Evolutionary conservation across 148 eudicot genomes (phyloP).

Genomic region (Bassia scoparia): DNA sequence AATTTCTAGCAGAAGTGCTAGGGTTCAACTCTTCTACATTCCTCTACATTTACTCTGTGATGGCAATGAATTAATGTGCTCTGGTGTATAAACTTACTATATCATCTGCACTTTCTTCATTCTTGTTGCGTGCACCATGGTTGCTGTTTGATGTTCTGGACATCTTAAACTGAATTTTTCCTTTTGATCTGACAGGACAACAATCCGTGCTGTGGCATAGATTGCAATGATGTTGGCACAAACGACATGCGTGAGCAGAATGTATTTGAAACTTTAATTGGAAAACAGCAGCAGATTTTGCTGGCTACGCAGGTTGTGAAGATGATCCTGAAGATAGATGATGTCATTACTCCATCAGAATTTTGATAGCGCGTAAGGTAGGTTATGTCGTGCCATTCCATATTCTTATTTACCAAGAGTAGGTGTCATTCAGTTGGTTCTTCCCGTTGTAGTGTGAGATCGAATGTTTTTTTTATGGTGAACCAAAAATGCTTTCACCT

Average conservation of each 20-base stretch:
- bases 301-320: slow-evolving; percentile 97
- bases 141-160: not conserved
- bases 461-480: not conserved
- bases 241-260: slow-evolving; percentile 90
- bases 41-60: not conserved
- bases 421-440: not conserved
- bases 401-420: not conserved
- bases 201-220: slow-evolving; percentile 75
- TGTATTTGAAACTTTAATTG: slow-evolving; percentile 88
- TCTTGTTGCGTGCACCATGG: not conserved
- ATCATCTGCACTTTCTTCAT: too few species aligned
- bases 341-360: slow-evolving; percentile 77
- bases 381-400: not conserved
- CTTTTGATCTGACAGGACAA: slow-evolving; percentile 31
- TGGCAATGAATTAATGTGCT: not conserved
- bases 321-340: slow-evolving; percentile 97
- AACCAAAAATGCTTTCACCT: slow-evolving; percentile 3
- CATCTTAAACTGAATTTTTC: not conserved
- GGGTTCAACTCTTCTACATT: too few species aligned
- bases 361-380: slow-evolving; percentile 34
- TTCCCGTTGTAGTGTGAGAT: not conserved
- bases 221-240: slow-evolving; percentile 87
- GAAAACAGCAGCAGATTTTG: slow-evolving; percentile 87
- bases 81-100: not conserved
- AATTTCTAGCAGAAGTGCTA: too few species aligned